A percentile compares a stretch with the other conserved stretches of the same genome.
Evolutionary conservation across 2,329 filamentous ascomycete species (phyloP).

Genomic region (Xylariaceae sp.): DNA sequence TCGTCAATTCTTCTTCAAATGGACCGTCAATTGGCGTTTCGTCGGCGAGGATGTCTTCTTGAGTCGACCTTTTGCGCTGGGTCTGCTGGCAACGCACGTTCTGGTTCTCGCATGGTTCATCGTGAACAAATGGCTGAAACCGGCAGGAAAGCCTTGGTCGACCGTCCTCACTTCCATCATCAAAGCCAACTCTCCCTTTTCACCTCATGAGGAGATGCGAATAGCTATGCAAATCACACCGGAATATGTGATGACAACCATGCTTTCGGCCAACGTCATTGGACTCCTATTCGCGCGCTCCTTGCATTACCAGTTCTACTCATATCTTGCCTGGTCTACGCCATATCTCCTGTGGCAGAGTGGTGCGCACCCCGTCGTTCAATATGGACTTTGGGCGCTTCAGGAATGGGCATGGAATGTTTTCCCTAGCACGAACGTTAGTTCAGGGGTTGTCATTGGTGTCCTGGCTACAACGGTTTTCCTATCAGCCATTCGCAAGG

Average conservation of each 20-base stretch:
- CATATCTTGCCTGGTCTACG: slow-evolving; percentile 83
- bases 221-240: slow-evolving; percentile 59
- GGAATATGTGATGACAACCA: slow-evolving; percentile 67
- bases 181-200: slow-evolving; percentile 41
- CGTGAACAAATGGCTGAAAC: slow-evolving; percentile 64
- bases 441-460: slow-evolving; percentile 60
- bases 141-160: slow-evolving; percentile 54
- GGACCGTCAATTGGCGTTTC: slow-evolving; percentile 99
- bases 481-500: slow-evolving; percentile 43
- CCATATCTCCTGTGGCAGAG: slow-evolving; percentile 82
- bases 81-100: slow-evolving; percentile 61
- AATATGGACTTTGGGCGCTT: slow-evolving; percentile 64
- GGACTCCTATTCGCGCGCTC: slow-evolving; percentile 82
- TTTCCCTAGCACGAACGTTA: slow-evolving; percentile 66
- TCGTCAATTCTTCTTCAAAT: slow-evolving; percentile 88
- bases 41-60: slow-evolving; percentile 79
- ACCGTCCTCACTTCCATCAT: slow-evolving; percentile 47
- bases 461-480: slow-evolving; percentile 63
- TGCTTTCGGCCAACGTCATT: slow-evolving; percentile 70
- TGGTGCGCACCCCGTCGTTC: slow-evolving; percentile 60
- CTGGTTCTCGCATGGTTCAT: slow-evolving; percentile 63
- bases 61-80: slow-evolving; percentile 59
- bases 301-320: slow-evolving; percentile 93
- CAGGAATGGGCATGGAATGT: slow-evolving; percentile 96
- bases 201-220: slow-evolving; percentile 47